Percentiles rank a stretch among this genome's conserved stretches.
phyloP scores from a whole-genome alignment of 805 yeast species.

The Suhomyces sp. region DNA sequence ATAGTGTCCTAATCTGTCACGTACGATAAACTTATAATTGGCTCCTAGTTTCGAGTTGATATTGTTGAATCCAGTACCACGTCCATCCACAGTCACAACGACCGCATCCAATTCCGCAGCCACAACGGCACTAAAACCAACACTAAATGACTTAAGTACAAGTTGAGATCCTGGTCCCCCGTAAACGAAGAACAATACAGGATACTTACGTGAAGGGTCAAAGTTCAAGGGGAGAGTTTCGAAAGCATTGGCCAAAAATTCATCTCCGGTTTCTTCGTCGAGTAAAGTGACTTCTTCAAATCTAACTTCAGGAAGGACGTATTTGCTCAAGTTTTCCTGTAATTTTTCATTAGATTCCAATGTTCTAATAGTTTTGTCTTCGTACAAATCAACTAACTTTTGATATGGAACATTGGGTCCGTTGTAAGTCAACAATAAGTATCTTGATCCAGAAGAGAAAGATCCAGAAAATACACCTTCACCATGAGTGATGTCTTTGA shows the following conservation, averaged over 20 bases:
- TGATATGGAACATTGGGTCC: slow-evolving; percentile 87
- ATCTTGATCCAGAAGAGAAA: slow-evolving; percentile 79
- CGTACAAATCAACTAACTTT: slow-evolving; percentile 50
- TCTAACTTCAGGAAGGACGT: slow-evolving; percentile 55
- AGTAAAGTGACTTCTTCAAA: slow-evolving; percentile 53
- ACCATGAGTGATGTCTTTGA: slow-evolving; percentile 35
- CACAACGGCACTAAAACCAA: slow-evolving; percentile 70
- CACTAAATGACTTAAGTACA: slow-evolving; percentile 60
- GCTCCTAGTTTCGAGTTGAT: slow-evolving; percentile 42
- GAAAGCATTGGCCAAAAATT: slow-evolving; percentile 56
- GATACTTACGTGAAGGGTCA: slow-evolving; percentile 63
- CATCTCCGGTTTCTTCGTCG: slow-evolving; percentile 47
- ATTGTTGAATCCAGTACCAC: slow-evolving; percentile 94
- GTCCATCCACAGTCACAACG: slow-evolving; percentile 93
- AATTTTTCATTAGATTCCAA: slow-evolving; percentile 51
- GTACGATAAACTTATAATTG: slow-evolving; percentile 69
- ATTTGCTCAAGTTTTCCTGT: slow-evolving; percentile 35
- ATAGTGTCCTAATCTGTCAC: slow-evolving; percentile 76
- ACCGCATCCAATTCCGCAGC: slow-evolving; percentile 78
- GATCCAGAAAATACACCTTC: slow-evolving; percentile 71
- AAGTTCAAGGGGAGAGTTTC: slow-evolving; percentile 81
- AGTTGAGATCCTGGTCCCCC: slow-evolving; percentile 96
- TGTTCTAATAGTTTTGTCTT: slow-evolving; percentile 29
- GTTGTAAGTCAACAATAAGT: slow-evolving; percentile 61
- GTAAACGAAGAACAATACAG: slow-evolving; percentile 84